Evolutionary conservation across 2,329 filamentous ascomycete species (phyloP), one percentile per base, ranked within the genome.

Genomic region (Rutstroemia sp.): DNA sequence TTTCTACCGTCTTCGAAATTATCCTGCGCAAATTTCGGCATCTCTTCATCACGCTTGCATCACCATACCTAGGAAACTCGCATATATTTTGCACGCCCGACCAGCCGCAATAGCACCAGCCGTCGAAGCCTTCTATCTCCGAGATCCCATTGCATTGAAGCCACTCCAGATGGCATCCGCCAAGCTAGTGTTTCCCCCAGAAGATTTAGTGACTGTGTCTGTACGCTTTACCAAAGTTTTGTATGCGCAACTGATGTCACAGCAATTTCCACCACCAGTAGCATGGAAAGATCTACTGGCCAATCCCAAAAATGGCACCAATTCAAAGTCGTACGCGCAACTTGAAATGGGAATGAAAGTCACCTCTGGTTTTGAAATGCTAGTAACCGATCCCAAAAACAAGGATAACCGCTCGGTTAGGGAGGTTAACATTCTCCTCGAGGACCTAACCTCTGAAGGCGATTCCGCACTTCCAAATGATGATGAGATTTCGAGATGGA

Each of bases 51-150:
- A 87, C 66, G 80, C 89, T 0, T 72, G 84, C 4, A 74, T 90
- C 25, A 86, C 81, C 0, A 78, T 99, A 34, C 94, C 94, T 0
- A 83, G 94, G 57, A 91, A 86, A 63, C 73, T 96, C 27, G 92
- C 91, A 6, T 86, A 86, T 62, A 77, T 97, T 39, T 74, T 99
- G 2, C 88, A 92, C 64, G 74, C 81, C 45, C 82, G 85, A 21
- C 89, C 92, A 0, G 80, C 84, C 16, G 84, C 88, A 58, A 84
- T 97, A 57, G 86, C 91, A 2, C 84, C 91, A 0, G 91, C 90
- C 1, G 82, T 92, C 2, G 95, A 99, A 71, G 84, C 88, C 0
- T 97, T 99, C 71, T 97, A 97, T 70, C 79, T 96, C 14, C 84
- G 94, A 59, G 92, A 97, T 66, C 86, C 90, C 0, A 78, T 90